Conservation (phyloP, 225 moss, liverwort and hornwort species). For the Anthoceros angustus region DNA sequence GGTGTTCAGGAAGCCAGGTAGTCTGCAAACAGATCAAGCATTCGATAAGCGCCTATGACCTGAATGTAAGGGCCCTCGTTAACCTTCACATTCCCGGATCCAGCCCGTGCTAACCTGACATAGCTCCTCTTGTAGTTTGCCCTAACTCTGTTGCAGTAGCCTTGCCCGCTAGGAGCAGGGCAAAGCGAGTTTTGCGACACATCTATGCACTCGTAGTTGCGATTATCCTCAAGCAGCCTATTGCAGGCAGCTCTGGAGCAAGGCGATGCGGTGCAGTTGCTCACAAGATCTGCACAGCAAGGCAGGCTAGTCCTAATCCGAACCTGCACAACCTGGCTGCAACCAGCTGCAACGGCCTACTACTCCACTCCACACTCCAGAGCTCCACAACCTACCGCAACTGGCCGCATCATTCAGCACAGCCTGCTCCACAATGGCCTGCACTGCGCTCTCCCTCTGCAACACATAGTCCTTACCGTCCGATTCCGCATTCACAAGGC, state of each 20-base stretch:
- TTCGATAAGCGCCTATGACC: background rate
- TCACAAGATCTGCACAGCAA: background rate
- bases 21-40: background rate
- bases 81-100: background rate
- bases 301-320: background rate
- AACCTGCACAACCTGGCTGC: background rate
- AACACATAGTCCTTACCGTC: background rate
- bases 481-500: background rate
- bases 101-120: constrained; percentile 10
- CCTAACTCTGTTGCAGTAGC: constrained; percentile 8
- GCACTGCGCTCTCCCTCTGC: background rate
- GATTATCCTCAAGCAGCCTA: background rate
- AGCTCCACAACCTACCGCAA: background rate
- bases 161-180: background rate
- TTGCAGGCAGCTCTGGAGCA: background rate
- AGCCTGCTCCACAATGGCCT: background rate
- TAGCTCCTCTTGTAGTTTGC: constrained; percentile 21
- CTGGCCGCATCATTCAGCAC: background rate
- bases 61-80: background rate
- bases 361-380: too few relatives aligned
- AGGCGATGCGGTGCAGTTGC: too few relatives aligned
- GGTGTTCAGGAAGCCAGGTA: background rate
- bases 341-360: too few relatives aligned
- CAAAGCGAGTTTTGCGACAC: background rate
- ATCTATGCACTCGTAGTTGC: background rate